Percentiles rank a stretch among this genome's conserved stretches.
These are phyloP conservation scores for Protomyces arabidopsidicola DNA, from an alignment of 1,139 yeast genomes.

Conservation along the genomic window DNA sequence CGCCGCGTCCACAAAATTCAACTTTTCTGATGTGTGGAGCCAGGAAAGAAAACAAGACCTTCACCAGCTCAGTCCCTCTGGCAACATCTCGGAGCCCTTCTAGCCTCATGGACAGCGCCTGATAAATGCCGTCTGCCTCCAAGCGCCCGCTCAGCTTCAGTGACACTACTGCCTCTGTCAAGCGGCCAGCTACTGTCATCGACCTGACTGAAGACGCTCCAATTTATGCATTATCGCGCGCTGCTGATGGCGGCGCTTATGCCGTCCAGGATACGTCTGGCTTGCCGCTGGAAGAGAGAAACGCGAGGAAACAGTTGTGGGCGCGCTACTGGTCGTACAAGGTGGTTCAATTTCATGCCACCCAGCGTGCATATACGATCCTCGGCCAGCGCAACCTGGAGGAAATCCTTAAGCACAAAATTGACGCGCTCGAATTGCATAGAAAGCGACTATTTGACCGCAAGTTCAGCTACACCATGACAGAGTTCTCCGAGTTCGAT, in stretches of 20 bases:
- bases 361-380: background rate
- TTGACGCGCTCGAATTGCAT: background rate
- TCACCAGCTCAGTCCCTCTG: no score
- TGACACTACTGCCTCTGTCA: background rate
- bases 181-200: background rate
- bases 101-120: no score
- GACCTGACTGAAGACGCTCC: background rate
- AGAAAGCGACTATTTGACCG: background rate
- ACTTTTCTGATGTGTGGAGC: no score
- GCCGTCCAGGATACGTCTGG: background rate
- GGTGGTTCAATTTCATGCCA: background rate
- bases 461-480: background rate
- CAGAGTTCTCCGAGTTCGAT: background rate
- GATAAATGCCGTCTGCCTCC: background rate
- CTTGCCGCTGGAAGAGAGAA: background rate
- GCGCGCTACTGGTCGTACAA: background rate
- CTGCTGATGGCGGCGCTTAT: no score
- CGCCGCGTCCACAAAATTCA: no score
- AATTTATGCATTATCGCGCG: background rate
- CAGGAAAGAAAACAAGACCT: no score
- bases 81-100: no score
- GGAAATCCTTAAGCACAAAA: background rate
- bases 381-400: background rate
- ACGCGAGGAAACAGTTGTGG: background rate
- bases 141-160: background rate